Base-by-base conservation (phyloP, 2,329 filamentous ascomycete species). In the Fusarium lateritium region DNA sequence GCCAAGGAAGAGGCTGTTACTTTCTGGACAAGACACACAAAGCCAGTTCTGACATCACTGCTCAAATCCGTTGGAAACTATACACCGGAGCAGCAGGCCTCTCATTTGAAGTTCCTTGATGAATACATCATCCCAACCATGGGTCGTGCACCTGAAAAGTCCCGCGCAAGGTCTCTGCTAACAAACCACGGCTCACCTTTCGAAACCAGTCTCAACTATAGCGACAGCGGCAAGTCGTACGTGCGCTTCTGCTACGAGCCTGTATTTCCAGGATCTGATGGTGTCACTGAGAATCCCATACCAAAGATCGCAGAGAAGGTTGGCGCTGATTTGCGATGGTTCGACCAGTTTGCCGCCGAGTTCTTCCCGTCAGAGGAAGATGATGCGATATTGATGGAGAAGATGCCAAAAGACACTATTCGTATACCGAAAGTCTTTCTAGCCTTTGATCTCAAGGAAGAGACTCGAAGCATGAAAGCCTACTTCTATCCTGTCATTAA, bases 401-500 rank as follows among this genome's bases (percentile, higher is more conserved):
- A 56, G 24, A 65, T 73, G 50, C 70, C 68, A 2, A 49, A 46
- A 43, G 59, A 66, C 11, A 59, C 60, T 26, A 62, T 65, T 22
- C 73, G 65, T 11, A 70, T 69, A 15, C 73, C 73, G 7, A 73
- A 69, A 2, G 70, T 67, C 7, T 74, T 75, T 24, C 62, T 75
- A 1, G 73, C 73, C 3, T 73, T 74, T 36, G 73, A 74, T n/a
- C 73, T 75, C n/a, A 63, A 70, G 13, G 69, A 70, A 1, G 56
- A 47, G 8, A 62, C 67, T 15, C 61, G 64, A 21, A 46, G 67
- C 2, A 69, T 74, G 58, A 75, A 73, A 45, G 71, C 70, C 5
- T 75, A 75, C 39, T 75, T 75, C 47, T 74, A 63, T 36, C 73
- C 73, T 13, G 45, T 72, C 8, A 70, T 73, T 53, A 75, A 75